A percentile compares a stretch with the other conserved stretches of the same genome.
phyloP scores from a whole-genome alignment of 331 rosid genomes.

The Arachis monticola region DNA sequence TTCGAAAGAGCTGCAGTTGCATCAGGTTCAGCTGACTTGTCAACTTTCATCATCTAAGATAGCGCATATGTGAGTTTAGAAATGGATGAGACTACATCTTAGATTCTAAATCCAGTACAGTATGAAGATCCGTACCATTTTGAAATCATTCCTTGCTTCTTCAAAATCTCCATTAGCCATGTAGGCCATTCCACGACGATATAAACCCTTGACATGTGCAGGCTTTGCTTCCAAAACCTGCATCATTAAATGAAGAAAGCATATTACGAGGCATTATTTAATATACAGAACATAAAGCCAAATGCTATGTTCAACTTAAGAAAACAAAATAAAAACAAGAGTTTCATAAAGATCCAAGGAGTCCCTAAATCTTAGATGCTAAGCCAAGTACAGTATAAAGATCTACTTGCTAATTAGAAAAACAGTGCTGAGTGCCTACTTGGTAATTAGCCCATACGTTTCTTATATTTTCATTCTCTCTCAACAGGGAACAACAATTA shows the following conservation, averaged over 20 bases:
- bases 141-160: conserved; percentile 85
- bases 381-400: too few species aligned
- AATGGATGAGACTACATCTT: conserved; percentile 1
- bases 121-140: conserved; percentile 55
- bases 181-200: conserved; percentile 98
- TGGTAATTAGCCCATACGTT: background rate
- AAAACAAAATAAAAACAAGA: background rate
- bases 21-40: conserved; percentile 79
- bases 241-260: conserved; percentile 36
- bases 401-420: too few species aligned
- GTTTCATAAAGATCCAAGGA: background rate
- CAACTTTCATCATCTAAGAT: conserved; percentile 77
- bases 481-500: background rate
- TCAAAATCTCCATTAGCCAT: conserved; percentile 85
- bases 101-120: background rate
- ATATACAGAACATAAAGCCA: conserved; percentile 13
- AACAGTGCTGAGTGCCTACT: too few species aligned
- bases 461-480: background rate
- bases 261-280: conserved; percentile 22
- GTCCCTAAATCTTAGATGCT: too few species aligned
- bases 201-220: conserved; percentile 84
- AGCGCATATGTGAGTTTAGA: conserved; percentile 28
- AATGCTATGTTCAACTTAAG: background rate
- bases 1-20: conserved; percentile 85
- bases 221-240: conserved; percentile 96